Conservation (phyloP, 306 rosid species). For the Citrullus colocynthis region DNA sequence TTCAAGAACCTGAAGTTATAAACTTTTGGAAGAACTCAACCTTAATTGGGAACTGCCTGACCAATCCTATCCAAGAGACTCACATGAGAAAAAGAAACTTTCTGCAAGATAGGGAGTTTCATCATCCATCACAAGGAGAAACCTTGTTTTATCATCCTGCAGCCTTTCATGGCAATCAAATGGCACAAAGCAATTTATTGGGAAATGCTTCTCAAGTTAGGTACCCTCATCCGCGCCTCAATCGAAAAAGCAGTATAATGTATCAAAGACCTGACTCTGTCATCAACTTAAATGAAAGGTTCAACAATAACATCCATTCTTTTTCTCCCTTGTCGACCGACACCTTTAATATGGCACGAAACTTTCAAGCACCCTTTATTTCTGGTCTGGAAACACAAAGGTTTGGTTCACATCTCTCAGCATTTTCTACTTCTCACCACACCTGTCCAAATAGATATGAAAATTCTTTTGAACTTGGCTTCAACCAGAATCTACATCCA, state of each 20-base stretch:
- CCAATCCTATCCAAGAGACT: slow-evolving; percentile 22
- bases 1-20: slow-evolving; percentile 33
- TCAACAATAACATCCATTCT: slow-evolving; percentile 20
- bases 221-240: slow-evolving; percentile 25
- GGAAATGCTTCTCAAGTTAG: slow-evolving; percentile 21
- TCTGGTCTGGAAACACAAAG: slow-evolving; percentile 44
- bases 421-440: slow-evolving; percentile 24
- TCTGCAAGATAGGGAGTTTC: slow-evolving; percentile 31
- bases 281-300: slow-evolving; percentile 24
- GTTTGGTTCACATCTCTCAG: slow-evolving; percentile 27
- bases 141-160: slow-evolving; percentile 15
- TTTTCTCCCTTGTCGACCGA: slow-evolving; percentile 28
- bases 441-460: slow-evolving; percentile 19
- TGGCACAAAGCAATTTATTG: slow-evolving; percentile 16
- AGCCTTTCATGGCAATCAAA: slow-evolving; percentile 23
- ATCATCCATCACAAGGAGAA: slow-evolving; percentile 24
- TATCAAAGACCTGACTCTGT: slow-evolving; percentile 30
- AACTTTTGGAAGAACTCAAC: slow-evolving; percentile 53
- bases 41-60: slow-evolving; percentile 28
- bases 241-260: slow-evolving; percentile 21
- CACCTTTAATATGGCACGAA: slow-evolving; percentile 22
- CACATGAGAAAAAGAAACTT: slow-evolving; percentile 28
- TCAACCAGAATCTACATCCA: slow-evolving; percentile 31
- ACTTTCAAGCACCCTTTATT: slow-evolving; percentile 30
- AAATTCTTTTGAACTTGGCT: slow-evolving; percentile 27